These are phyloP conservation scores for Kurtzmaniella quercitrusa DNA, from an alignment of 1,139 yeast species.

Conservation along the genomic window DNA sequence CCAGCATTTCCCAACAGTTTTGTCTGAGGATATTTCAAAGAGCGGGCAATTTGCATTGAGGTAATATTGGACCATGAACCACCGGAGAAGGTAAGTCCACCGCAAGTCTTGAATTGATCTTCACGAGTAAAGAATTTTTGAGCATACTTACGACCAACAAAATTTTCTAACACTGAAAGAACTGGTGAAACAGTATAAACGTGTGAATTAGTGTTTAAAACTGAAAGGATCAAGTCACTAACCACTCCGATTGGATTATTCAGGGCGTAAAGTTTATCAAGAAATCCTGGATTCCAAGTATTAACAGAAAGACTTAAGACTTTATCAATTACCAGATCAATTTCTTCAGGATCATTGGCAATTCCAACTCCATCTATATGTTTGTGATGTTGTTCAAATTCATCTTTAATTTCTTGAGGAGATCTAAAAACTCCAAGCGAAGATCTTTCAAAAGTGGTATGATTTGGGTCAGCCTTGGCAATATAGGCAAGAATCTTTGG, in stretches of 20 bases:
- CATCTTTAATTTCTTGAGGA: slow-evolving; percentile 29
- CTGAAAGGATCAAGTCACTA: slow-evolving; percentile 64
- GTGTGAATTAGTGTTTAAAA: slow-evolving; percentile 79
- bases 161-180: slow-evolving; percentile 69
- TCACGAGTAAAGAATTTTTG: slow-evolving; percentile 45
- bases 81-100: slow-evolving; percentile 84
- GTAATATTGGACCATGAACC: slow-evolving; percentile 88
- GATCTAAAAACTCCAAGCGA: slow-evolving; percentile 39
- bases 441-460: slow-evolving; percentile 20
- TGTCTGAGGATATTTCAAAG: slow-evolving; percentile 65
- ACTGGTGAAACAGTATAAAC: slow-evolving; percentile 87
- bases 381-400: slow-evolving; percentile 14
- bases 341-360: slow-evolving; percentile 16
- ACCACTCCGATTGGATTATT: slow-evolving; percentile 83
- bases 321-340: slow-evolving; percentile 50
- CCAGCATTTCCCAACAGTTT: slow-evolving; percentile 55
- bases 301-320: slow-evolving; percentile 69
- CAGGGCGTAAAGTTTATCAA: slow-evolving; percentile 81
- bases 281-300: slow-evolving; percentile 84
- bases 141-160: slow-evolving; percentile 68
- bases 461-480: slow-evolving; percentile 30
- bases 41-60: slow-evolving; percentile 73
- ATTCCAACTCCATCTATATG: slow-evolving; percentile 13
- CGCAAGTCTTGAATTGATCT: slow-evolving; percentile 46
- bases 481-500: slow-evolving; percentile 38